Conservation (phyloP, 306 rosid genomes). For the Albizia julibrissin region DNA sequence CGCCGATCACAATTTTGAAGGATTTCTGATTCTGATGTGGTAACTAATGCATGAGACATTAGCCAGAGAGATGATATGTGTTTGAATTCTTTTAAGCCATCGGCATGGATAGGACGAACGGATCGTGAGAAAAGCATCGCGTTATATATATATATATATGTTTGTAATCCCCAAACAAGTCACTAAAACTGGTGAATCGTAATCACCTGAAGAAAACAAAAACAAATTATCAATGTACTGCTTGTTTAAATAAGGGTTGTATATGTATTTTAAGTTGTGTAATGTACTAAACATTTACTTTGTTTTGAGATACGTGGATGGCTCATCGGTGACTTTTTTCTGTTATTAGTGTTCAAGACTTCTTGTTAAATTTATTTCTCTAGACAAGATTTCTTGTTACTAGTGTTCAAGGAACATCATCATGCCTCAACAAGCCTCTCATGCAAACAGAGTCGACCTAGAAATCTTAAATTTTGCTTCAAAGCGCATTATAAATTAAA, state of each 20-base stretch:
- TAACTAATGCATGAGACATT: slow-evolving; percentile 30
- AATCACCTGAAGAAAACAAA: neutral
- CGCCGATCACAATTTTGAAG: slow-evolving; percentile 38
- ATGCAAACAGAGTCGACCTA: neutral
- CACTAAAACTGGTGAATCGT: neutral
- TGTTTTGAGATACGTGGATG: neutral
- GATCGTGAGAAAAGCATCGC: neutral
- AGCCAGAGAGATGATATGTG: slow-evolving; percentile 16
- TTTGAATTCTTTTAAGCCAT: slow-evolving; percentile 1
- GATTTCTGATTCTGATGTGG: slow-evolving; percentile 16
- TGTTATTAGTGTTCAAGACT: neutral
- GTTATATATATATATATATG: neutral
- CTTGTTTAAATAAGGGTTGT: neutral
- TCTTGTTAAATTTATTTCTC: neutral
- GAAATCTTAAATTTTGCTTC: no score
- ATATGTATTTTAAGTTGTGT: neutral
- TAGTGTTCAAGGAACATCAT: neutral
- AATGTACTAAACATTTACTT: neutral
- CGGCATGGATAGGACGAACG: neutral
- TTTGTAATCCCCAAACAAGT: neutral
- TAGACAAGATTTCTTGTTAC: neutral
- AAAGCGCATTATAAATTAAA: no score
- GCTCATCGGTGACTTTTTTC: neutral
- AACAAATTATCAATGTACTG: neutral
- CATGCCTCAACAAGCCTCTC: neutral